Conservation (phyloP, 108 stramenopile genomes). For the Pseudonitzschia multistriata region DNA sequence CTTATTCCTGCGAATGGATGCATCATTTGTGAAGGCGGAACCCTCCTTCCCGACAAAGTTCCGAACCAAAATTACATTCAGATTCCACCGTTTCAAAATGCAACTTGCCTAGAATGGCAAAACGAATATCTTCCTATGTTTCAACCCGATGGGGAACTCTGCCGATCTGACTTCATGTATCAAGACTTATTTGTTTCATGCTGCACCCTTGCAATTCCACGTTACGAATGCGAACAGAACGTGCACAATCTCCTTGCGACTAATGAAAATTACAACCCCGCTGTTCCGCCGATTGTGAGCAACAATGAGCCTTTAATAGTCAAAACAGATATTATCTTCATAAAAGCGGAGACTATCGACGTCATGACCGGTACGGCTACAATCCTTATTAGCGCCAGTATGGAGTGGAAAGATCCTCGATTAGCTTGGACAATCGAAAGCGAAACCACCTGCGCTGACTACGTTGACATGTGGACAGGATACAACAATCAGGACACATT, state of each 20-base stretch:
- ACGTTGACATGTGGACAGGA: slow-evolving; percentile 1
- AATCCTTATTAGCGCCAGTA: neutral
- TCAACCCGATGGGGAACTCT: neutral
- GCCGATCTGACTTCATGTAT: neutral
- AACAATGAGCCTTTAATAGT: neutral
- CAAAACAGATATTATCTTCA: neutral
- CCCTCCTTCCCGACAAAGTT: neutral
- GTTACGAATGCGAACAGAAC: neutral
- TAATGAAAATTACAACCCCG: neutral
- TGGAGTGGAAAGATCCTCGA: slow-evolving; percentile 18
- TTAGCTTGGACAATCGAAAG: slow-evolving; percentile 11
- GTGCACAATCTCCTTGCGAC: neutral
- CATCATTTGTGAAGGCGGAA: neutral
- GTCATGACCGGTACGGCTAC: neutral
- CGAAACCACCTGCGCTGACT: neutral
- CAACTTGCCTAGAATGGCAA: slow-evolving; percentile 2
- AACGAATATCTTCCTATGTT: neutral
- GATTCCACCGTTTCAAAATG: neutral
- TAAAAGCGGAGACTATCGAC: neutral
- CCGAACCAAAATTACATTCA: neutral
- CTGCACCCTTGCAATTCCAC: neutral
- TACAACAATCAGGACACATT: slow-evolving; percentile 9
- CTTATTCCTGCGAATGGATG: neutral
- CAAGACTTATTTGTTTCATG: neutral
- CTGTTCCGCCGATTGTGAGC: slow-evolving; percentile 5